Percentiles rank a stretch among this genome's conserved stretches.
These are phyloP conservation scores for Moringa oleifera DNA, from an alignment of 345 rosid genomes.

Conservation along the genomic window DNA sequence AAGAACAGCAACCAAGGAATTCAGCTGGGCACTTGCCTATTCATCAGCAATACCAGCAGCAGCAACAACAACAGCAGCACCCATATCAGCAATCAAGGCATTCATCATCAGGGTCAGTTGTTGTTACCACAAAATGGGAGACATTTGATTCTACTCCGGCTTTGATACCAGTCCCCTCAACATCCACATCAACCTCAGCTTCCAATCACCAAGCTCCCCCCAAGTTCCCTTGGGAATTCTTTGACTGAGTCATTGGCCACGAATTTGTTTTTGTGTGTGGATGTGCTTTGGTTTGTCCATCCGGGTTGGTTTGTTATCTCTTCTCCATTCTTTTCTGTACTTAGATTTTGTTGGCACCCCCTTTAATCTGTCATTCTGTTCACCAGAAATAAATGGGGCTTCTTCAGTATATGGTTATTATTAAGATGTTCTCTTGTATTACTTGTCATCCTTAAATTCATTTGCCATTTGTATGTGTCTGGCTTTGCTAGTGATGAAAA, in stretches of 20 bases:
- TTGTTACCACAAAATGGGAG: slow-evolving; percentile 90
- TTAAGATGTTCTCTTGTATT: slow-evolving; percentile 5
- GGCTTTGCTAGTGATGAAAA: slow-evolving; percentile 9
- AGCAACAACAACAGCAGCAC: slow-evolving; percentile 32
- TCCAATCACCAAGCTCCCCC: slow-evolving; percentile 40
- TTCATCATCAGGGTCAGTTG: slow-evolving; percentile 48
- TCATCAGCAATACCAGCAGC: slow-evolving; percentile 29
- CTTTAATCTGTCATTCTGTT: slow-evolving; percentile 29
- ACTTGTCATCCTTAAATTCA: slow-evolving; percentile 11
- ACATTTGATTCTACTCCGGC: slow-evolving; percentile 61
- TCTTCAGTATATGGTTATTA: slow-evolving; percentile 26
- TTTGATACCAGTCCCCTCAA: slow-evolving; percentile 30
- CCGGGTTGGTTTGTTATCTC: slow-evolving; percentile 37
- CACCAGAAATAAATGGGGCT: slow-evolving; percentile 50
- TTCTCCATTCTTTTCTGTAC: slow-evolving; percentile 80
- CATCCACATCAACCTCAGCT: slow-evolving; percentile 22
- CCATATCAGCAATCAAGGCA: slow-evolving; percentile 30
- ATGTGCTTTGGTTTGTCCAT: slow-evolving; percentile 42
- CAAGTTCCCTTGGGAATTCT: slow-evolving; percentile 90
- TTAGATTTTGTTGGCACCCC: slow-evolving; percentile 50
- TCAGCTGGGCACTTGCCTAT: slow-evolving; percentile 40
- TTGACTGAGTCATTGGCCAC: slow-evolving; percentile 39
- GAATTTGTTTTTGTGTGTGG: slow-evolving; percentile 43
- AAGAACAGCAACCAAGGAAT: slow-evolving; percentile 28
- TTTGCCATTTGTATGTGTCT: slow-evolving; percentile 20